A percentile compares a stretch with the other conserved stretches of the same genome.
phyloP scores from a whole-genome alignment of 345 rosid genomes.

The Eucalyptus marginata region DNA sequence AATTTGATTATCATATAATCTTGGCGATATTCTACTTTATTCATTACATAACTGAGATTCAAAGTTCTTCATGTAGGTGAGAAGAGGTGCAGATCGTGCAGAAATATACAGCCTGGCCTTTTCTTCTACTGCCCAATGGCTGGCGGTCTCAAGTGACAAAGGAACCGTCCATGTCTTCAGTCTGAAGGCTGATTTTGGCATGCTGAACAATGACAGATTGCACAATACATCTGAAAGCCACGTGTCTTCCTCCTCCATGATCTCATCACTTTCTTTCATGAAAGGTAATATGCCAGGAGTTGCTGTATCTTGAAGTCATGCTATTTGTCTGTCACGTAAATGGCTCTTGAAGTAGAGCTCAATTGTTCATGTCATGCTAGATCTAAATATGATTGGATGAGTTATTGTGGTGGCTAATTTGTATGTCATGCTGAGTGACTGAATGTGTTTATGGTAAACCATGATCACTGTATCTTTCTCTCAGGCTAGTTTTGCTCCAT shows the following conservation, averaged over 20 bases:
- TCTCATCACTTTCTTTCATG: slow-evolving; percentile 33
- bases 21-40: neutral
- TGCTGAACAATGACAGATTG: slow-evolving; percentile 1
- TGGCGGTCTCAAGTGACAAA: slow-evolving; percentile 50
- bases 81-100: slow-evolving; percentile 61
- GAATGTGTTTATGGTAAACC: neutral
- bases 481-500: neutral
- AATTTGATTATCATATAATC: neutral
- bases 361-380: neutral
- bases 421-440: neutral
- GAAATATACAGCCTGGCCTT: slow-evolving; percentile 50
- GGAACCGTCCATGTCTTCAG: slow-evolving; percentile 50
- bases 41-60: neutral
- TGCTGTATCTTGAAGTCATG: neutral
- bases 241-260: slow-evolving; percentile 6
- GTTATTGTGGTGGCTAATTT: neutral
- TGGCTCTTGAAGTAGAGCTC: neutral
- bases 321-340: neutral
- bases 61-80: slow-evolving; percentile 5
- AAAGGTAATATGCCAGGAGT: slow-evolving; percentile 17
- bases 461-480: neutral
- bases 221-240: neutral
- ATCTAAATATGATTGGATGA: neutral
- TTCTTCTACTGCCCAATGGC: slow-evolving; percentile 36
- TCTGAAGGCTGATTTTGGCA: slow-evolving; percentile 25